Evolutionary conservation across 768 basidiomycete species (phyloP).

Genomic region (Psilocybe sp.): DNA sequence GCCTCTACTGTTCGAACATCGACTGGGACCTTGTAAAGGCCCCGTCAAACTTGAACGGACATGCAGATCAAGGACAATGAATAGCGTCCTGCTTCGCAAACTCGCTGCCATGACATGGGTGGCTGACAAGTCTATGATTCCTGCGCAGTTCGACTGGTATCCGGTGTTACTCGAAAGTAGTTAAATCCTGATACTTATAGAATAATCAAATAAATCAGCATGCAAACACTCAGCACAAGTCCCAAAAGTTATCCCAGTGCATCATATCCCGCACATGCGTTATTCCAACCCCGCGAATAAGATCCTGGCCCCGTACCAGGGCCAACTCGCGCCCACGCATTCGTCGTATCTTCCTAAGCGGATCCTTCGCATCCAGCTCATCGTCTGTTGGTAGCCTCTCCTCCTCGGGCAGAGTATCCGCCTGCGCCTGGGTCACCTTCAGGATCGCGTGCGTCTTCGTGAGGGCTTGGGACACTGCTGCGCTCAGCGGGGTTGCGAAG

Average conservation of each 20-base stretch:
- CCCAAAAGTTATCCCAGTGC: conserved; percentile 49
- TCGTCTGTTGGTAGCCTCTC: conserved; percentile 69
- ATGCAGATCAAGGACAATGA: no score
- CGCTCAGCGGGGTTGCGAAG: conserved; percentile 40
- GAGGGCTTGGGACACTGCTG: conserved; percentile 65
- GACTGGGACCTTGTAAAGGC: no score
- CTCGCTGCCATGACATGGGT: no score
- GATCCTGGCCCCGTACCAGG: conserved; percentile 73
- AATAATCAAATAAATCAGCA: no score
- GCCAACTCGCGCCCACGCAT: conserved; percentile 87
- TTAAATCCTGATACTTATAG: no score
- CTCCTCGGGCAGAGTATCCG: conserved; percentile 54
- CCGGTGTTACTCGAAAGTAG: no score
- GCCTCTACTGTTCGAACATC: no score
- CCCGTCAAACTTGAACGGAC: no score
- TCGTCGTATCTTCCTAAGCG: conserved; percentile 61
- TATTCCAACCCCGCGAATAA: conserved; percentile 49
- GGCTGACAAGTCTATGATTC: no score
- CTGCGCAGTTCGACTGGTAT: no score
- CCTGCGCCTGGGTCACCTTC: conserved; percentile 53
- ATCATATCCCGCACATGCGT: conserved; percentile 33
- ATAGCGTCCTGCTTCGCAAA: no score
- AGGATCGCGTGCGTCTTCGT: conserved; percentile 76
- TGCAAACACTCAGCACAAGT: background rate
- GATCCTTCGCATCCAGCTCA: conserved; percentile 66